These are phyloP conservation scores for Pseudopithomyces chartarum DNA, from an alignment of 2,329 filamentous ascomycete species.

Conservation along the genomic window DNA sequence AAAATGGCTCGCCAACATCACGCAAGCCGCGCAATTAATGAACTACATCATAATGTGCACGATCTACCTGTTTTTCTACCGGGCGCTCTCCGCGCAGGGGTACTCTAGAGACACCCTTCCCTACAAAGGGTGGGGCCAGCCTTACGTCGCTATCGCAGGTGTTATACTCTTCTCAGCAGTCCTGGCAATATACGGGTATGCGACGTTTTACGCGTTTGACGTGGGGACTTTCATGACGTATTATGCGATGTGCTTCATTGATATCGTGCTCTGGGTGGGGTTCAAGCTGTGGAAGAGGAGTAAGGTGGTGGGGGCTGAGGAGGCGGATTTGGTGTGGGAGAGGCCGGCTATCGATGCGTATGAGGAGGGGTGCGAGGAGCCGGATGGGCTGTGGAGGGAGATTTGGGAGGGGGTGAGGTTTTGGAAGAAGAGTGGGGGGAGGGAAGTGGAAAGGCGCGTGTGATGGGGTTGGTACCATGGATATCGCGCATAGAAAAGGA, in stretches of 20 bases:
- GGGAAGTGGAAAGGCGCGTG: background rate
- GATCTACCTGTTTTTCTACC: constrained; percentile 17
- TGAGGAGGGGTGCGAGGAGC: constrained; percentile 16
- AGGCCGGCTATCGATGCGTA: constrained; percentile 48
- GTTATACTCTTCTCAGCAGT: constrained; percentile 8
- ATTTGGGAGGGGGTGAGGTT: constrained; percentile 12
- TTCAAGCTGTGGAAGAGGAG: constrained; percentile 67
- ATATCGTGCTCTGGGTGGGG: constrained; percentile 51
- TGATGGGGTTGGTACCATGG: background rate
- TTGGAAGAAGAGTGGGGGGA: constrained; percentile 6
- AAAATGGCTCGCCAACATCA: constrained; percentile 55
- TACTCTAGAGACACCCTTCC: constrained; percentile 9
- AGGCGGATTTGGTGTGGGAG: constrained; percentile 50
- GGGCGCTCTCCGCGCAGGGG: constrained; percentile 12
- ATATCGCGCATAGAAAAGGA: too few species aligned
- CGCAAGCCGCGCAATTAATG: constrained; percentile 14
- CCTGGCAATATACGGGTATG: constrained; percentile 14
- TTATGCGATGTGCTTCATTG: constrained; percentile 25
- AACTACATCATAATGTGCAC: constrained; percentile 18
- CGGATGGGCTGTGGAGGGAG: constrained; percentile 21
- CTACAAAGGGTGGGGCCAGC: constrained; percentile 16
- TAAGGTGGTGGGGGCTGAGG: constrained; percentile 45
- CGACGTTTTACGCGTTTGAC: constrained; percentile 16
- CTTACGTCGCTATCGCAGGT: constrained; percentile 13
- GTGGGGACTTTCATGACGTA: constrained; percentile 53